Evolutionary conservation across 306 rosid species (phyloP).

Genomic region (Quercus berberidifolia): DNA sequence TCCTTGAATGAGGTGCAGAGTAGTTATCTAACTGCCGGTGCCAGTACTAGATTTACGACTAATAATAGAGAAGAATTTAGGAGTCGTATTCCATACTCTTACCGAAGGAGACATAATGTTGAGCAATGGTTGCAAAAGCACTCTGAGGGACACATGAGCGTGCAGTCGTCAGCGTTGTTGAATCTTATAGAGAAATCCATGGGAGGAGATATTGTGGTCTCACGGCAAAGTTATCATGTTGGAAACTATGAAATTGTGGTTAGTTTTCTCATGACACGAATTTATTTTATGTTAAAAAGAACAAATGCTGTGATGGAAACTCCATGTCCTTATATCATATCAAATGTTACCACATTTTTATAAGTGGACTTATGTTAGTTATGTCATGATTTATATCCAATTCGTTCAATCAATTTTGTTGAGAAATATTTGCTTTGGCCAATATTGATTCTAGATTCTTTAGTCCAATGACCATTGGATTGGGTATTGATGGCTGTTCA

Average conservation of each 20-base stretch:
- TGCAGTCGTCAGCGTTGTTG: constrained; percentile 18
- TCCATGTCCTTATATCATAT: background rate
- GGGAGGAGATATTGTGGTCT: constrained; percentile 21
- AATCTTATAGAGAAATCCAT: constrained; percentile 23
- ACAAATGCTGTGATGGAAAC: background rate
- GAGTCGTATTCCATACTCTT: constrained; percentile 12
- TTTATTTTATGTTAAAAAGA: background rate
- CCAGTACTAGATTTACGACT: constrained; percentile 4
- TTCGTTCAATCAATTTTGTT: background rate
- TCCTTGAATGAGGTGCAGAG: constrained; percentile 21
- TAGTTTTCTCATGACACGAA: constrained; percentile 16
- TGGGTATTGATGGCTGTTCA: background rate
- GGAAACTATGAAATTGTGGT: constrained; percentile 32
- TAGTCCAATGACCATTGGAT: background rate
- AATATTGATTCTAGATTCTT: background rate
- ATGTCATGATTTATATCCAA: background rate
- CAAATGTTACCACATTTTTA: background rate
- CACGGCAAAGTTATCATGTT: constrained; percentile 21
- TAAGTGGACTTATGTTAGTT: background rate
- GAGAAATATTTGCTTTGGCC: background rate
- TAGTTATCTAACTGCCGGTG: constrained; percentile 14
- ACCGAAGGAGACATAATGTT: constrained; percentile 24
- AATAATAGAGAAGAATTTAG: constrained; percentile 15
- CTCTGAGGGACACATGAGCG: background rate
- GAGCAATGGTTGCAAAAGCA: constrained; percentile 36